A percentile compares a stretch with the other conserved stretches of the same genome.
phyloP scores from a whole-genome alignment of 768 basidiomycete species.

The Agaricus sinodeliciosus region DNA sequence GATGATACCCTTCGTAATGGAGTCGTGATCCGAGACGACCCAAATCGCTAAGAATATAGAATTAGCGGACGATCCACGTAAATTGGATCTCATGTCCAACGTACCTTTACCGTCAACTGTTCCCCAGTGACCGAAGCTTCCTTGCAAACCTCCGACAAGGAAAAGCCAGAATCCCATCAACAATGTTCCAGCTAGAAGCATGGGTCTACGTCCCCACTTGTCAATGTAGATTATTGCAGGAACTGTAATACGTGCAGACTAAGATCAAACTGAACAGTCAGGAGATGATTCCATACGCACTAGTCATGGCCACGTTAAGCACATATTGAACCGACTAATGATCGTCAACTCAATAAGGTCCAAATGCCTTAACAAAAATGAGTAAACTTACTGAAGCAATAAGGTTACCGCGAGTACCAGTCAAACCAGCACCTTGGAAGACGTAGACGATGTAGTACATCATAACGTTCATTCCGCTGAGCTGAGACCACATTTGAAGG shows the following conservation, averaged over 20 bases:
- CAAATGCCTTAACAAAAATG: background rate
- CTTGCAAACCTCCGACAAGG: slow-evolving; percentile 74
- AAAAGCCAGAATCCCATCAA: slow-evolving; percentile 74
- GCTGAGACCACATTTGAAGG: slow-evolving; percentile 80
- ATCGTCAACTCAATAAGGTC: background rate
- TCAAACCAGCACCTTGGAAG: slow-evolving; percentile 73
- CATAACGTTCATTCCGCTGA: slow-evolving; percentile 78
- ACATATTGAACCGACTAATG: slow-evolving; percentile 61
- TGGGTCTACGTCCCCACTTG: slow-evolving; percentile 73
- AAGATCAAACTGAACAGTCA: slow-evolving; percentile 34
- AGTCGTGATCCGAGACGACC: slow-evolving; percentile 51
- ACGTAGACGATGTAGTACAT: slow-evolving; percentile 72
- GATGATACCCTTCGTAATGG: slow-evolving; percentile 64
- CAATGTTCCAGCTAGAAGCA: slow-evolving; percentile 58
- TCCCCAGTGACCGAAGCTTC: slow-evolving; percentile 59
- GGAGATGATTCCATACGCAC: slow-evolving; percentile 26
- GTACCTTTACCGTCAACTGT: slow-evolving; percentile 28
- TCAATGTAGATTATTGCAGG: slow-evolving; percentile 63
- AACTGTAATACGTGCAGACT: slow-evolving; percentile 24
- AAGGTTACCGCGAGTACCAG: slow-evolving; percentile 64
- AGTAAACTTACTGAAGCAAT: slow-evolving; percentile 45
- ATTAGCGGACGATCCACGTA: background rate
- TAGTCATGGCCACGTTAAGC: slow-evolving; percentile 37
- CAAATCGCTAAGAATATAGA: slow-evolving; percentile 20
- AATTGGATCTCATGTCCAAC: slow-evolving; percentile 1